A percentile compares a stretch with the other conserved stretches of the same genome.
These are phyloP conservation scores for Theobroma grandiflorum DNA, from an alignment of 441 rosid genomes.

Conservation along the genomic window DNA sequence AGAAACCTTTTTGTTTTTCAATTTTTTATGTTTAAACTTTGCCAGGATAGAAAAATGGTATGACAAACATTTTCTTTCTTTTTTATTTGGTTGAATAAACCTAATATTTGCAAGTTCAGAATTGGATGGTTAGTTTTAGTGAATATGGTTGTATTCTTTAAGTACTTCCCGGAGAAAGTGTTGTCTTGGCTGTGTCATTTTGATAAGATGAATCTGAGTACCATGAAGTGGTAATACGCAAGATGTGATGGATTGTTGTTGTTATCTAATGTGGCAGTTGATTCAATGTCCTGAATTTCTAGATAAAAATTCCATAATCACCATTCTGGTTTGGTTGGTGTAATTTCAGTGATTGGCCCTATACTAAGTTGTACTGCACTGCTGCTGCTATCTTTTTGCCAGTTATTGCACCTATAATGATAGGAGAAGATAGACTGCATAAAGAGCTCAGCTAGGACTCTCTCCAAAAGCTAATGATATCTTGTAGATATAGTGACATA, in stretches of 20 bases:
- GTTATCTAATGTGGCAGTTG: not conserved
- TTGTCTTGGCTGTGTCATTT: not conserved
- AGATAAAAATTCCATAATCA: not conserved
- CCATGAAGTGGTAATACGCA: not conserved
- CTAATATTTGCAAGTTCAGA: not conserved
- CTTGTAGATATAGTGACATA: not conserved
- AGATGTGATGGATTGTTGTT: not conserved
- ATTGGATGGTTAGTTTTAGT: conserved; percentile 8
- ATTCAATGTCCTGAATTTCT: not conserved
- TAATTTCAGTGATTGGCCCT: not conserved
- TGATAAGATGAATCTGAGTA: conserved; percentile 14
- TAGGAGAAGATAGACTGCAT: not conserved
- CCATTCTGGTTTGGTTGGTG: not conserved
- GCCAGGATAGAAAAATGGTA: not conserved
- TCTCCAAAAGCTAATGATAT: not conserved
- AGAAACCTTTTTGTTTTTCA: not conserved
- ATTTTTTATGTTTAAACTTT: not conserved
- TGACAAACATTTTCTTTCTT: not conserved
- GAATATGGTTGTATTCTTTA: not conserved
- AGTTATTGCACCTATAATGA: not conserved
- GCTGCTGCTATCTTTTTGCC: not conserved
- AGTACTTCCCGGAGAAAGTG: not conserved
- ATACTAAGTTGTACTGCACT: not conserved
- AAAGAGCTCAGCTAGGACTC: not conserved
- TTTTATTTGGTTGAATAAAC: not conserved